These are phyloP conservation scores for Stagonosporopsis chrysanthemi DNA, from an alignment of 2,329 filamentous ascomycete species.

Conservation along the genomic window DNA sequence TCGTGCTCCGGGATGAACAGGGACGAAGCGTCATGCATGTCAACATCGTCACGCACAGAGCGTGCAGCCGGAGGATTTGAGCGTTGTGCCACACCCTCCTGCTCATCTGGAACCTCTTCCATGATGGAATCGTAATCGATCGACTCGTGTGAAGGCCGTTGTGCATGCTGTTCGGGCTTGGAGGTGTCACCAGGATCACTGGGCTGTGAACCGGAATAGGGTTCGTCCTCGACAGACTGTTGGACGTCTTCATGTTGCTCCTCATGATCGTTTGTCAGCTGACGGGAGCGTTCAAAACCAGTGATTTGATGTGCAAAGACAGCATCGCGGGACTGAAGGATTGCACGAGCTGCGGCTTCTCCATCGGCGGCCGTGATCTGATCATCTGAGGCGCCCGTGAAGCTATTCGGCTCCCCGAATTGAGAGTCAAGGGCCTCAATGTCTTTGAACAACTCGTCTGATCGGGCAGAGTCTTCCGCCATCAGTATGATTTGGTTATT, in stretches of 20 bases:
- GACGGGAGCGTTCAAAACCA: background rate
- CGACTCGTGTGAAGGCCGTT: background rate
- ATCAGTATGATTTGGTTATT: constrained; percentile 5
- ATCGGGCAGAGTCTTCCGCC: background rate
- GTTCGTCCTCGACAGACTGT: constrained; percentile 7
- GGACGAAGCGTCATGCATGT: constrained; percentile 8
- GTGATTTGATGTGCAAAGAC: background rate
- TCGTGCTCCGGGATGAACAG: constrained; percentile 26
- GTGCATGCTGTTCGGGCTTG: background rate
- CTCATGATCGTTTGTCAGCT: background rate
- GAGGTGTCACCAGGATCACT: background rate
- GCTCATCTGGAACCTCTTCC: background rate
- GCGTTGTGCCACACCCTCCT: background rate
- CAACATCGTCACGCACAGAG: background rate
- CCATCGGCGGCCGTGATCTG: background rate
- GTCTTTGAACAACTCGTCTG: background rate
- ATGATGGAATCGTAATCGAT: background rate
- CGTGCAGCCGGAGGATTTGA: background rate
- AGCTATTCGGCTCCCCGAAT: background rate
- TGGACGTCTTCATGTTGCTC: background rate
- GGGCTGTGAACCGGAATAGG: background rate
- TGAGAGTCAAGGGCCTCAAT: background rate
- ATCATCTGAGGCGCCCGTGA: background rate
- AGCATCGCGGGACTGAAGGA: background rate
- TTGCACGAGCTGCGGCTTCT: background rate